Evolutionary conservation across 164 flowering plant species (phyloP), one percentile per base, ranked within the genome.

Genomic region (Echeveria elegans): DNA sequence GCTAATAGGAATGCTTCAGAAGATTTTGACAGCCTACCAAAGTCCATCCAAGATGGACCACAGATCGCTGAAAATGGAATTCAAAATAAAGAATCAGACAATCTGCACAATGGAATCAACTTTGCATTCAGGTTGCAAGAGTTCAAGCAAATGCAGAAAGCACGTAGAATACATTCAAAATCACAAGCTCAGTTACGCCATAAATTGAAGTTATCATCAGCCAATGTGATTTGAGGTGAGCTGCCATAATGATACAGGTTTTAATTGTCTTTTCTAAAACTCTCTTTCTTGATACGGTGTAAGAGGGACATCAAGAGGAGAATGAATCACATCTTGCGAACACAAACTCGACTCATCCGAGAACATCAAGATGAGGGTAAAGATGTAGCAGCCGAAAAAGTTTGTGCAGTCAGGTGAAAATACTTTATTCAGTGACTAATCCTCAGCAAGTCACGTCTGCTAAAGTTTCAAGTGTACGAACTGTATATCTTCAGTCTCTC

Each of bases 71-170:
- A 82, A 72, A 90, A 88, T 76, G 84, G 87, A 64, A 84, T 84
- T 29, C 60, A 70, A 62, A 71, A 68, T 58, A 78, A 75, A 40
- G 87, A 82, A 70, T 48, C 72, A 12, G 81, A 73, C 28, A 80
- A 71, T 73, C 71, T 66, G 53, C 79, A 78, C 66, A 80, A 79
- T 68, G 92, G 86, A 10, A 90, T 93, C 67, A 81, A 91, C 75
- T 91, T 94, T 65, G 73, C 81, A 45, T 66, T 74, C 8, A 80
- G 82, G 75, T 77, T 94, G 66, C 88, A 84, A 66, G 91, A 86
- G 76, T 94, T 94, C 79, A 78, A 83, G 78, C 77, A 80, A 28
- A 84, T 85, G 87, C 98, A 85, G 73, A 78, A 70, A 12, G 91
- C 75, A 68, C 98, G 89, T 72, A 96, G 88, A 4, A 10, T 67